phyloP scores from a whole-genome alignment of 2,329 filamentous ascomycete genomes.

The Phaeomoniella chlamydospora region DNA sequence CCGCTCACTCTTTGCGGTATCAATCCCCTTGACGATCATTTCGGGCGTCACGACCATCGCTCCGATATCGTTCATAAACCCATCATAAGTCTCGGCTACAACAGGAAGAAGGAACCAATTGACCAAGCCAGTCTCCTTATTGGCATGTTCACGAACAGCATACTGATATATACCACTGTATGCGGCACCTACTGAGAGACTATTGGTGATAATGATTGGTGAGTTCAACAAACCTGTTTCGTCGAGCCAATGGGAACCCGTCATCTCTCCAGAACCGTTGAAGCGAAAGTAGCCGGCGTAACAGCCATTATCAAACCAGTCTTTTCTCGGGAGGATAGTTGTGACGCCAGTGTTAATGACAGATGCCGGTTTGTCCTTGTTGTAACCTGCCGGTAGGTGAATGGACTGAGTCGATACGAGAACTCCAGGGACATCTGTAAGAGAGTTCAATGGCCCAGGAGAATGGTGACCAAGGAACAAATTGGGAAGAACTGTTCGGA shows the following conservation, averaged over 20 bases:
- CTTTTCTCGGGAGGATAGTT: constrained; percentile 25
- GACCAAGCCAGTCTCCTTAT: constrained; percentile 24
- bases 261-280: constrained; percentile 51
- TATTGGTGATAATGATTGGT: constrained; percentile 47
- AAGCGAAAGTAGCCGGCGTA: constrained; percentile 39
- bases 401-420: constrained; percentile 21
- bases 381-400: constrained; percentile 17
- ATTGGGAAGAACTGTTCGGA: constrained; percentile 22
- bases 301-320: constrained; percentile 25
- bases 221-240: constrained; percentile 46
- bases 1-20: constrained; percentile 31
- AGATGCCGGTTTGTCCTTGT: constrained; percentile 11
- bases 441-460: constrained; percentile 24
- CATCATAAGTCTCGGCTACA: constrained; percentile 50
- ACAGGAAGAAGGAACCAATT: constrained; percentile 42
- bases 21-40: constrained; percentile 40
- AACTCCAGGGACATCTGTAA: constrained; percentile 30
- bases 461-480: constrained; percentile 12
- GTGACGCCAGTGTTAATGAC: constrained; percentile 27
- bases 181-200: constrained; percentile 41
- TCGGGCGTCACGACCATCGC: constrained; percentile 39
- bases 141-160: constrained; percentile 30
- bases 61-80: constrained; percentile 42
- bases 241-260: constrained; percentile 45
- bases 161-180: constrained; percentile 47